Percentiles rank a stretch among this genome's conserved stretches.
Evolutionary conservation across 2,329 filamentous ascomycete species (phyloP).

Genomic region (Gnomoniopsis smithogilvyi): DNA sequence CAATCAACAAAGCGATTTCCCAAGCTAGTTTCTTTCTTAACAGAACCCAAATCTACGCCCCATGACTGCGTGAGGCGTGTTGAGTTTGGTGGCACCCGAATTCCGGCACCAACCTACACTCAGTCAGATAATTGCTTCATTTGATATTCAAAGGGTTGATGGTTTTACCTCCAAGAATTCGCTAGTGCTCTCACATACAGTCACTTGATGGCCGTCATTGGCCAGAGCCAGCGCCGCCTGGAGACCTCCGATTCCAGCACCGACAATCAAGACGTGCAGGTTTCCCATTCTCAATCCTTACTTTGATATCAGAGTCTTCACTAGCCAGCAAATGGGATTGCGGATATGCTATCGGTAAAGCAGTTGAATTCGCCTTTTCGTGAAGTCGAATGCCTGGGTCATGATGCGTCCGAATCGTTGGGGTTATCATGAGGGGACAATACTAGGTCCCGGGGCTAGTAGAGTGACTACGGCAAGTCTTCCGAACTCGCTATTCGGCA

Average conservation of each 20-base stretch:
- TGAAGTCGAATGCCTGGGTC: too few relatives aligned
- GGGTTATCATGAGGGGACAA: too few relatives aligned
- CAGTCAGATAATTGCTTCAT: not conserved
- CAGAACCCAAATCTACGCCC: conserved; percentile 26
- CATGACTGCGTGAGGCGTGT: conserved; percentile 27
- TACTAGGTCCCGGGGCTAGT: too few relatives aligned
- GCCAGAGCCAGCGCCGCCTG: not conserved
- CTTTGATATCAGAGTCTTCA: too few relatives aligned
- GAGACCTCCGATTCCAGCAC: not conserved
- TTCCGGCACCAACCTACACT: conserved; percentile 27
- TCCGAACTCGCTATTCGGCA: too few relatives aligned
- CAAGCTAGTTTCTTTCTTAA: conserved; percentile 25
- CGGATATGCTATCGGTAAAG: too few relatives aligned
- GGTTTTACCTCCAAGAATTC: not conserved
- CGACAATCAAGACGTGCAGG: not conserved
- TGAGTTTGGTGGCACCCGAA: conserved; percentile 31
- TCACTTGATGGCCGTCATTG: not conserved
- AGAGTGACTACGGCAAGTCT: too few relatives aligned
- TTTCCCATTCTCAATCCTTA: not conserved
- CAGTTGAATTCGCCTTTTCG: too few relatives aligned
- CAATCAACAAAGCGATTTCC: conserved; percentile 26
- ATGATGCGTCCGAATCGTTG: too few relatives aligned
- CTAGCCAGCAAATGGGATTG: too few relatives aligned
- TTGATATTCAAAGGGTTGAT: not conserved
- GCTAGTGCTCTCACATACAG: not conserved